Conservation (phyloP, 805 yeast genomes). For the Yarrowia keelungensis region DNA sequence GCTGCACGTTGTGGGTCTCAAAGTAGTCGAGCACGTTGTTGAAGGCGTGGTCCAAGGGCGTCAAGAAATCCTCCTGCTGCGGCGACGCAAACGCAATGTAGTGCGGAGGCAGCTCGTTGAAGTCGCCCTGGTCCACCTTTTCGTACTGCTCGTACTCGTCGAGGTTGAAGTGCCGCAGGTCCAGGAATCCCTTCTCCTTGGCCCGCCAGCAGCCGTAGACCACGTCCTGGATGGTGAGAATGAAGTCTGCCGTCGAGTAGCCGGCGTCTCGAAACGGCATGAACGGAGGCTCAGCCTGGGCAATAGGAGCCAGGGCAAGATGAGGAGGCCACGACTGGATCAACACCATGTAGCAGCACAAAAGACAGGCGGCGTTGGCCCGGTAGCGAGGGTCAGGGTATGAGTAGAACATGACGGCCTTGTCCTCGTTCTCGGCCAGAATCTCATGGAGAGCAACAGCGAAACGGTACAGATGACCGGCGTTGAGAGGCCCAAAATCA, state of each 20-base stretch:
- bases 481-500: conserved; percentile 95
- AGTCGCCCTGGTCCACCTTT: conserved; percentile 96
- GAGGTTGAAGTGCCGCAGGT: conserved; percentile 81
- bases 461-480: conserved; percentile 91
- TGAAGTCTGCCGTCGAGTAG: conserved; percentile 93
- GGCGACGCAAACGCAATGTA: conserved; percentile 99
- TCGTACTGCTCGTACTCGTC: conserved; percentile 96
- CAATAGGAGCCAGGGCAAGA: conserved; percentile 91
- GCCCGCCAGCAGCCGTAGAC: conserved; percentile 98
- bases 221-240: conserved; percentile 89
- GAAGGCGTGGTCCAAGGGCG: conserved; percentile 54
- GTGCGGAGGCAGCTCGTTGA: conserved; percentile 88
- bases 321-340: conserved; percentile 99
- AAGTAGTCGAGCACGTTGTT: conserved; percentile 82
- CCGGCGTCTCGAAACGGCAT: conserved; percentile 98
- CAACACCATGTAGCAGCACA: conserved; percentile 92
- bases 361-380: conserved; percentile 91
- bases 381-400: conserved; percentile 80
- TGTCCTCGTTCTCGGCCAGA: conserved; percentile 80
- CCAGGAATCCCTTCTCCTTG: conserved; percentile 87
- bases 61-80: conserved; percentile 53
- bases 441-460: conserved; percentile 94
- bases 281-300: conserved; percentile 90
- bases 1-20: conserved; percentile 71
- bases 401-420: conserved; percentile 90